These are phyloP conservation scores for Coemansia sp. DNA, from an alignment of 192 early-diverging fungal species.

Conservation along the genomic window DNA sequence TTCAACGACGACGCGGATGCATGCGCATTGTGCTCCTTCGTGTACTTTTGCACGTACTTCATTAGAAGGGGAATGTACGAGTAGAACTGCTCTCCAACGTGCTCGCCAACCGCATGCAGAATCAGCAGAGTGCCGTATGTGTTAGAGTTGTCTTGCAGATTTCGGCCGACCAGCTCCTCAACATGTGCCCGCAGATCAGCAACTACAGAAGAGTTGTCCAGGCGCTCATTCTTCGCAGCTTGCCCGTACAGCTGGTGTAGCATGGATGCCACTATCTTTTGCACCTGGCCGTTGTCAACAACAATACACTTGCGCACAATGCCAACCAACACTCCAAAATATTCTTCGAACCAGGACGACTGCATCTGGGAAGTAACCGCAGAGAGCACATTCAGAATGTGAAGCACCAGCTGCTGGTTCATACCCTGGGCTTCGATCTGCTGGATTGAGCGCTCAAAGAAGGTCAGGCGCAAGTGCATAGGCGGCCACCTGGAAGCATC, in stretches of 20 bases:
- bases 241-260: conserved; percentile 70
- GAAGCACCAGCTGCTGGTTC: conserved; percentile 53
- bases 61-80: conserved; percentile 73
- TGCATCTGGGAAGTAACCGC: conserved; percentile 49
- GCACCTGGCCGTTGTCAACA: conserved; percentile 72
- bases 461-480: conserved; percentile 48
- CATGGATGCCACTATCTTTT: conserved; percentile 69
- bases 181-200: conserved; percentile 60
- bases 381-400: conserved; percentile 46
- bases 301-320: conserved; percentile 56
- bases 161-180: conserved; percentile 66
- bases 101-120: conserved; percentile 64
- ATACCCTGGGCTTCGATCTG: conserved; percentile 50
- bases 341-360: conserved; percentile 53
- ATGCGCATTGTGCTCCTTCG: conserved; percentile 75
- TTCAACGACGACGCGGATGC: conserved; percentile 15
- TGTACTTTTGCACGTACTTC: conserved; percentile 79
- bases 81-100: conserved; percentile 67
- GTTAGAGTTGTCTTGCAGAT: conserved; percentile 63
- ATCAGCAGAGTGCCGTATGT: conserved; percentile 66
- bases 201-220: conserved; percentile 24
- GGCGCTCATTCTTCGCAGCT: conserved; percentile 48
- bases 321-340: conserved; percentile 34
- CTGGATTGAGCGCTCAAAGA: conserved; percentile 53
- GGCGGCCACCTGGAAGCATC: conserved; percentile 37